These are phyloP conservation scores for Exutisphaerella laricina DNA, from an alignment of 2,329 filamentous ascomycete genomes.

Conservation along the genomic window DNA sequence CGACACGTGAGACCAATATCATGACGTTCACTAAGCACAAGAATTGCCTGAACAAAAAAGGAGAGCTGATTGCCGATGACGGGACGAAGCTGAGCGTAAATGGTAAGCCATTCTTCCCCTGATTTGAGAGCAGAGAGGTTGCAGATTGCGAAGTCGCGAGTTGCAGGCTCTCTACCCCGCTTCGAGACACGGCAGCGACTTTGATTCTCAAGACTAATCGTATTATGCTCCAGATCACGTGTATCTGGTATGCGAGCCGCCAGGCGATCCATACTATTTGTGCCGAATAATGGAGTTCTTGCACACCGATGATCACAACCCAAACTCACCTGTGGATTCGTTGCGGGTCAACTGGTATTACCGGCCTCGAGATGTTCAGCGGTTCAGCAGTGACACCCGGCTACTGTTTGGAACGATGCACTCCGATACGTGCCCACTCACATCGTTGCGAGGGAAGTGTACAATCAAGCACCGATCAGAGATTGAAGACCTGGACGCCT, in stretches of 20 bases:
- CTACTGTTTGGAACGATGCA: conserved; percentile 97
- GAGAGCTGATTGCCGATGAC: conserved; percentile 81
- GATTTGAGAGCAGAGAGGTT: conserved; percentile 4
- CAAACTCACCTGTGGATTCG: conserved; percentile 69
- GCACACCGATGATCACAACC: conserved; percentile 66
- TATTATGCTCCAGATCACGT: conserved; percentile 61
- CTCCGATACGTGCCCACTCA: conserved; percentile 89
- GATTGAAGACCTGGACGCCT: conserved; percentile 74
- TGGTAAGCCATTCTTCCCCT: conserved; percentile 55
- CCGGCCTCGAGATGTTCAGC: conserved; percentile 88
- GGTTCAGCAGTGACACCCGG: conserved; percentile 84
- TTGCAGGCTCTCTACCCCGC: conserved; percentile 24
- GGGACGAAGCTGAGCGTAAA: conserved; percentile 78
- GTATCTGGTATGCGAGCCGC: conserved; percentile 94
- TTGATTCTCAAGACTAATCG: conserved; percentile 33
- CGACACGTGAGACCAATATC: conserved; percentile 68
- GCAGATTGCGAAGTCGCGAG: conserved; percentile 8
- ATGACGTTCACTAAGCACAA: conserved; percentile 74
- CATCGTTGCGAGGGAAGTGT: conserved; percentile 89
- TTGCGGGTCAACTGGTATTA: conserved; percentile 98
- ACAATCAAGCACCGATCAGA: conserved; percentile 83
- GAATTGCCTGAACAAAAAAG: conserved; percentile 61
- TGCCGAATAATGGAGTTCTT: conserved; percentile 98
- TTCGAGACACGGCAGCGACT: conserved; percentile 5
- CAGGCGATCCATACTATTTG: conserved; percentile 95